These are phyloP conservation scores for Penicillium decumbens DNA, from an alignment of 2,329 filamentous ascomycete species.

Conservation along the genomic window DNA sequence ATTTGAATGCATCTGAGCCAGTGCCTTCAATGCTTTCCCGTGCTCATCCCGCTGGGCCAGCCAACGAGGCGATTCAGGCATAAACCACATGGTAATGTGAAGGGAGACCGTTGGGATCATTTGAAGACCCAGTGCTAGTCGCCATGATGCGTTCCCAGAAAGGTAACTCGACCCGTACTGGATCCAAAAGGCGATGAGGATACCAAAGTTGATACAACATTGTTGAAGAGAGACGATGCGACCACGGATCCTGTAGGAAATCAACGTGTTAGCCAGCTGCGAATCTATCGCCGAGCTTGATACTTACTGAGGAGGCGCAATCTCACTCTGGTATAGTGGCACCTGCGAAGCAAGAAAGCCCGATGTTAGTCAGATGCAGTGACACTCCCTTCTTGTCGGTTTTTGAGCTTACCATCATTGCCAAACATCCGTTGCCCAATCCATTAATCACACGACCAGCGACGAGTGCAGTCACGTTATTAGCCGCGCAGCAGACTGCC, in stretches of 20 bases:
- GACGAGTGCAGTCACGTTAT: constrained; percentile 28
- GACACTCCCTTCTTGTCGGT: neutral
- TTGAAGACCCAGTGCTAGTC: constrained; percentile 9
- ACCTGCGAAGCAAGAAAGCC: neutral
- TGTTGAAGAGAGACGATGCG: constrained; percentile 23
- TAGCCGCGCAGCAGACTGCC: constrained; percentile 23
- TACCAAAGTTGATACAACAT: constrained; percentile 23
- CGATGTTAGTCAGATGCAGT: neutral
- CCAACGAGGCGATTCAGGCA: constrained; percentile 11
- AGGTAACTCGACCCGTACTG: constrained; percentile 12
- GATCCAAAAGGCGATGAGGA: constrained; percentile 20
- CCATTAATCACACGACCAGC: constrained; percentile 33
- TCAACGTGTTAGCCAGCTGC: neutral
- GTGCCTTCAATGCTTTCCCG: constrained; percentile 6
- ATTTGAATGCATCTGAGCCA: constrained; percentile 9
- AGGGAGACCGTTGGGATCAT: constrained; percentile 10
- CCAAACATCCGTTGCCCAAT: constrained; percentile 23
- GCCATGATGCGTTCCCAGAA: constrained; percentile 5
- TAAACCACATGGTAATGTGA: constrained; percentile 12
- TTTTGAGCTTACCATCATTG: constrained; percentile 16
- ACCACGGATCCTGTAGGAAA: constrained; percentile 15
- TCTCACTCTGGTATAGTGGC: constrained; percentile 9
- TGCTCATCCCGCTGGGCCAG: constrained; percentile 10
- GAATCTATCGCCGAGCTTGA: too few species aligned
- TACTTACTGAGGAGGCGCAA: constrained; percentile 1